Conservation (phyloP, 2,329 filamentous ascomycete species). For the Zymoseptoria ardabiliae region DNA sequence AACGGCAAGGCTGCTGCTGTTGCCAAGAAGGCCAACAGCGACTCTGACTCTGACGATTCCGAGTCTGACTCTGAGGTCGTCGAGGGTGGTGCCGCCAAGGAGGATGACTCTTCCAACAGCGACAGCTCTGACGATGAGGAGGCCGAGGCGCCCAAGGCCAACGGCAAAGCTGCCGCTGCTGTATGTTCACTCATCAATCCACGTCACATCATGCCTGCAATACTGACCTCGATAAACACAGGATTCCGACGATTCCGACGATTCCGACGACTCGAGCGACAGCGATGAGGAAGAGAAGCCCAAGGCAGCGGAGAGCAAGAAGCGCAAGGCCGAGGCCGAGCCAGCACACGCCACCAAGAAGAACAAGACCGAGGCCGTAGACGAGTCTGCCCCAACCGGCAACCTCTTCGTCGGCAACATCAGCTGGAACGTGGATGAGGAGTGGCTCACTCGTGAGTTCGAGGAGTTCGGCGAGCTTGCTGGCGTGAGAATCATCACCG, state of each 20-base stretch:
- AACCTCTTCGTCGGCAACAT: constrained; percentile 88
- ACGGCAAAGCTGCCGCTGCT: constrained; percentile 28
- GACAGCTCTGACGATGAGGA: constrained; percentile 26
- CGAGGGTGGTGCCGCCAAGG: constrained; percentile 19
- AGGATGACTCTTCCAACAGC: constrained; percentile 8
- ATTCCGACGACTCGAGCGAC: constrained; percentile 32
- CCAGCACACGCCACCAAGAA: constrained; percentile 55
- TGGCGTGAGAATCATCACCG: constrained; percentile 72
- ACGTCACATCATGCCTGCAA: not conserved
- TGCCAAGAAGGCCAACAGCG: constrained; percentile 17
- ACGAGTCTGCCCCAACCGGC: constrained; percentile 38
- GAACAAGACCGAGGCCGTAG: constrained; percentile 51
- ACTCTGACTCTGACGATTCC: constrained; percentile 20
- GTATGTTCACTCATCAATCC: constrained; percentile 4
- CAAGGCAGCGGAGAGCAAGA: constrained; percentile 46
- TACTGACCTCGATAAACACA: not conserved
- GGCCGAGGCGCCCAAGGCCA: constrained; percentile 21
- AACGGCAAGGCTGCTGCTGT: constrained; percentile 21
- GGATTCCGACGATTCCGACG: constrained; percentile 29
- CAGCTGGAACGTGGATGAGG: constrained; percentile 84
- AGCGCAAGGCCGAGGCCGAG: constrained; percentile 57
- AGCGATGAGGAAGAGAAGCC: constrained; percentile 29
- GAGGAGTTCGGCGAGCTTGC: constrained; percentile 66
- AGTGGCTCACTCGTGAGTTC: constrained; percentile 73
- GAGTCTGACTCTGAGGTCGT: constrained; percentile 26